Conservation (phyloP, 2,329 filamentous ascomycete species). For the Blastomyces silverae region DNA sequence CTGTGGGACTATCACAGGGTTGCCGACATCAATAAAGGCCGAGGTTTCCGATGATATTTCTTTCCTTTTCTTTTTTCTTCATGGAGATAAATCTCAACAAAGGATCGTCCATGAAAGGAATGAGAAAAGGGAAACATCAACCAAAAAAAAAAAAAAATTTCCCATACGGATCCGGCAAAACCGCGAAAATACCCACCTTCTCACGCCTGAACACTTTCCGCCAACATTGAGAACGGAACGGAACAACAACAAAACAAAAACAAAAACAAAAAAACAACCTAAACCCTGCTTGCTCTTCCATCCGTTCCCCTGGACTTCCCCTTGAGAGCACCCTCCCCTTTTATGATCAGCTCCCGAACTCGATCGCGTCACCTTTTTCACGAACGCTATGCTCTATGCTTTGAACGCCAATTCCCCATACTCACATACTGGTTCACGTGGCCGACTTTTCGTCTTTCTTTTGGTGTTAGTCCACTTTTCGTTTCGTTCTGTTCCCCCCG, state of each 20-base stretch:
- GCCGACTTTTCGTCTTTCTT: neutral
- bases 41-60: neutral
- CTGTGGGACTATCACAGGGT: neutral
- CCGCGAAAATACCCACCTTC: neutral
- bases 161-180: neutral
- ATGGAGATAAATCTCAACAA: neutral
- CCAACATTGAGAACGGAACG: neutral
- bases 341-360: neutral
- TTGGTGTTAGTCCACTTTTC: neutral
- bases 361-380: neutral
- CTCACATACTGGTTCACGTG: neutral
- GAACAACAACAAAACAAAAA: neutral
- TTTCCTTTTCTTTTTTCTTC: neutral
- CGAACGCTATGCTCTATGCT: neutral
- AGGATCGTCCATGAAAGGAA: neutral
- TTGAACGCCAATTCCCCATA: neutral
- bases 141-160: neutral
- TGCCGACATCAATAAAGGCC: neutral
- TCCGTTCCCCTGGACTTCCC: neutral
- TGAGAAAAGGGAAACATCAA: neutral
- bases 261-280: neutral
- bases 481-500: neutral
- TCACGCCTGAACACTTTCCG: neutral
- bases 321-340: neutral
- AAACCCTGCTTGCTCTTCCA: neutral